These are phyloP conservation scores for Boehmeria nivea DNA, from an alignment of 306 rosid genomes.

Conservation along the genomic window DNA sequence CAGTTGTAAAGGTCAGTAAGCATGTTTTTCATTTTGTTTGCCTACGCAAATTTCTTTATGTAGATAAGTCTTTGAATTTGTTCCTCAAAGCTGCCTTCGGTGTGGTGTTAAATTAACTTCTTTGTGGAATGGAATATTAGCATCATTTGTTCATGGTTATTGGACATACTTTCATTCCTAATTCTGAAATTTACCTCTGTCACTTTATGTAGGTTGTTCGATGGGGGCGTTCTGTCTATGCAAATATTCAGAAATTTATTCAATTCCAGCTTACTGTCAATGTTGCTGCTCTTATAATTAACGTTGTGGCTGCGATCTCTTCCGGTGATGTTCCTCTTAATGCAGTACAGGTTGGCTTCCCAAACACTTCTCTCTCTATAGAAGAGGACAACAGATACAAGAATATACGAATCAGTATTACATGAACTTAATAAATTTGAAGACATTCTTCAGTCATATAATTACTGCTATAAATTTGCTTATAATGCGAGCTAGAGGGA, in stretches of 20 bases:
- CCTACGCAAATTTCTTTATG: background rate
- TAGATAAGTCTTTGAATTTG: background rate
- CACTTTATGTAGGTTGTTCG: conserved; percentile 72
- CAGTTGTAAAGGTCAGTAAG: conserved; percentile 78
- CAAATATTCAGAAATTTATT: conserved; percentile 95
- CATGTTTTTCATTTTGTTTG: background rate
- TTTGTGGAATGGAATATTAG: background rate
- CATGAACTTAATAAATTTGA: too few relatives aligned
- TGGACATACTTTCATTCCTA: background rate
- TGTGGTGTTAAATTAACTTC: too few relatives aligned
- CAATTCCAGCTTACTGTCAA: conserved; percentile 98
- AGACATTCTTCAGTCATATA: too few relatives aligned
- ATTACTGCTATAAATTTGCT: too few relatives aligned
- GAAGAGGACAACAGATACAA: too few relatives aligned
- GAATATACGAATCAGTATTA: too few relatives aligned
- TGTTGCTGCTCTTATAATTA: conserved; percentile 93
- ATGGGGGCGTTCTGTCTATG: conserved; percentile 99
- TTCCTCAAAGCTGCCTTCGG: background rate
- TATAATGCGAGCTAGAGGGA: too few relatives aligned
- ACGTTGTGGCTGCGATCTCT: conserved; percentile 85
- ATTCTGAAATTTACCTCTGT: conserved; percentile 14
- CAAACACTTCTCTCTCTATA: background rate
- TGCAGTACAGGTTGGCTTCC: conserved; percentile 72
- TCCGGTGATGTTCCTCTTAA: conserved; percentile 83
- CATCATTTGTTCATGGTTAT: background rate